These are phyloP conservation scores for Iberis pinnata DNA, from an alignment of 345 rosid genomes.

Conservation along the genomic window DNA sequence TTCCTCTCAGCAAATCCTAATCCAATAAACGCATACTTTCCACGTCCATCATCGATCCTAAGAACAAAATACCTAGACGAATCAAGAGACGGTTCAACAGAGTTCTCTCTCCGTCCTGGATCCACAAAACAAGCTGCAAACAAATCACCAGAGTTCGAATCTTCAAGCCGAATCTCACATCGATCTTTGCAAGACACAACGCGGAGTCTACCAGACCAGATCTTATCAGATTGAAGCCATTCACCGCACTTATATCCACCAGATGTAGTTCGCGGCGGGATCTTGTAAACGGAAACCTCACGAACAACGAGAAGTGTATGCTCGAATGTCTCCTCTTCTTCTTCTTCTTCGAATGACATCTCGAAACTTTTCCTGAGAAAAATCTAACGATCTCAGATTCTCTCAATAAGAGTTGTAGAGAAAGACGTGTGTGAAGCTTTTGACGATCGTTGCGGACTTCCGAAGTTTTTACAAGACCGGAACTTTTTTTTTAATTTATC, in stretches of 20 bases:
- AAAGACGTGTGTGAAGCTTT: slow-evolving; percentile 22
- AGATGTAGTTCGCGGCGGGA: slow-evolving; percentile 88
- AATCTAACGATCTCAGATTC: slow-evolving; percentile 6
- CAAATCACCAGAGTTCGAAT: slow-evolving; percentile 78
- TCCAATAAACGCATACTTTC: slow-evolving; percentile 94
- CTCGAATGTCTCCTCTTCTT: slow-evolving; percentile 79
- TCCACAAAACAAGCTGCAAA: slow-evolving; percentile 92
- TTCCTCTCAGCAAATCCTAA: slow-evolving; percentile 89
- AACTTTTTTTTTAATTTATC: neutral
- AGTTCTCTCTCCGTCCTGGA: slow-evolving; percentile 74
- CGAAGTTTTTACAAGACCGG: slow-evolving; percentile 7
- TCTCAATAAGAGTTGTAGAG: neutral
- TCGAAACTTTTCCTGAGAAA: slow-evolving; percentile 1
- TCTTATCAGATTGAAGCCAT: slow-evolving; percentile 98
- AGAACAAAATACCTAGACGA: slow-evolving; percentile 92
- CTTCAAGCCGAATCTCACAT: slow-evolving; percentile 97
- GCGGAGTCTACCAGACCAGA: slow-evolving; percentile 96
- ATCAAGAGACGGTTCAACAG: slow-evolving; percentile 96
- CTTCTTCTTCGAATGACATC: slow-evolving; percentile 89
- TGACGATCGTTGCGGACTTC: slow-evolving; percentile 28
- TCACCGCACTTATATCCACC: slow-evolving; percentile 99
- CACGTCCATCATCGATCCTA: slow-evolving; percentile 86
- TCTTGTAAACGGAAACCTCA: slow-evolving; percentile 84
- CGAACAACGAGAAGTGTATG: slow-evolving; percentile 95
- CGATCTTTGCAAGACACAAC: slow-evolving; percentile 93